Conservation (phyloP, 768 basidiomycete species). For the Termitomyces sp. region DNA sequence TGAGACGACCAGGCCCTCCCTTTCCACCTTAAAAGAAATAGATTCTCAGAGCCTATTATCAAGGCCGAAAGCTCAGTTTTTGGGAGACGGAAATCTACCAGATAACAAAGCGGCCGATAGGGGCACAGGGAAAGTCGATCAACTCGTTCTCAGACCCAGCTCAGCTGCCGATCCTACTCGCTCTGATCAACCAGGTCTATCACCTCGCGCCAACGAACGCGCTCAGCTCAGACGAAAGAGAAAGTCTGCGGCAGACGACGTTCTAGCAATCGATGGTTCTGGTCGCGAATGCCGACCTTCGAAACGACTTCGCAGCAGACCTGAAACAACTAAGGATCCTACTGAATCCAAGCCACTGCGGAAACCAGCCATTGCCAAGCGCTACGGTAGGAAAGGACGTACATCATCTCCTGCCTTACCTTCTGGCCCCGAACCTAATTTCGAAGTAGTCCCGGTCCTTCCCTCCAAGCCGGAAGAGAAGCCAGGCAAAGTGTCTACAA, state of each 20-base stretch:
- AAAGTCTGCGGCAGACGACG: background rate
- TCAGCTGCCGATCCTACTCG: background rate
- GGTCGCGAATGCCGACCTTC: background rate
- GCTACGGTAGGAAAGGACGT: conserved; percentile 26
- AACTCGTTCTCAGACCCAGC: background rate
- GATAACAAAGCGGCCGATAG: background rate
- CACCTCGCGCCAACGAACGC: background rate
- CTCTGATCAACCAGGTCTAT: background rate
- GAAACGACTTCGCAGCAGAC: conserved; percentile 4
- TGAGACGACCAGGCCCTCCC: background rate
- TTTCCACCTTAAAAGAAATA: background rate
- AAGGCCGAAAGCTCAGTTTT: background rate
- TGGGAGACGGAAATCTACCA: background rate
- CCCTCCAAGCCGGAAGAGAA: conserved; percentile 1
- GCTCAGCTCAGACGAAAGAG: conserved; percentile 6
- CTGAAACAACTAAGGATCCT: background rate
- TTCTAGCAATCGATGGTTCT: background rate
- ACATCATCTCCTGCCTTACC: conserved; percentile 21
- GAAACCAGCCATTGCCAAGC: conserved; percentile 18
- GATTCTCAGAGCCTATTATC: background rate
- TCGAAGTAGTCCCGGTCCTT: conserved; percentile 24
- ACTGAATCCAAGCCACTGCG: background rate
- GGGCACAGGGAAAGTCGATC: background rate
- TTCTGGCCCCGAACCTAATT: conserved; percentile 16
- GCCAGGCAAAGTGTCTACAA: conserved; percentile 15